phyloP scores from a whole-genome alignment of 106 monocot genomes.

The Iris macrosiphon region DNA sequence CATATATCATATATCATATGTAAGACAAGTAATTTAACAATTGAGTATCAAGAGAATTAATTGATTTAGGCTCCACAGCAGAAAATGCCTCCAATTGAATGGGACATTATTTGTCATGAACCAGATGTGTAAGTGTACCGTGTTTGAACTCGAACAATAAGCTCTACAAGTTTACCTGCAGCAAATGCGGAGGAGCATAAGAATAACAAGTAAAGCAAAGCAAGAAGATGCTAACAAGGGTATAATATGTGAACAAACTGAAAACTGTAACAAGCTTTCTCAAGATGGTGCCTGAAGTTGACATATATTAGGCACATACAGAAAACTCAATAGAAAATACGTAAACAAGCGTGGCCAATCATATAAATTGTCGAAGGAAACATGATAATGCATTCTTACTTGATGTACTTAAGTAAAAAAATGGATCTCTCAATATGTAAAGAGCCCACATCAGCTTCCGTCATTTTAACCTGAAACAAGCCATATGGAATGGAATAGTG shows the following conservation, averaged over 20 bases:
- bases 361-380: not conserved
- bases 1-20: too few relatives aligned
- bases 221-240: not conserved
- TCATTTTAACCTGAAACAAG: constrained; percentile 52
- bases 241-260: not conserved
- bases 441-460: constrained; percentile 82
- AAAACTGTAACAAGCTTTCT: constrained; percentile 25
- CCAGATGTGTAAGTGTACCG: constrained; percentile 92
- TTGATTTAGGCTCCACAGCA: not conserved
- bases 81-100: not conserved
- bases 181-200: not conserved
- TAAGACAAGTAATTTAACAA: too few relatives aligned
- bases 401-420: constrained; percentile 70
- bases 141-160: constrained; percentile 82
- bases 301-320: constrained; percentile 9
- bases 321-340: too few relatives aligned
- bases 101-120: constrained; percentile 44
- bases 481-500: constrained; percentile 2
- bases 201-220: not conserved
- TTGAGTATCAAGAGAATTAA: not conserved
- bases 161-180: constrained; percentile 81
- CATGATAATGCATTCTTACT: constrained; percentile 25
- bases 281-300: constrained; percentile 57
- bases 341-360: not conserved
- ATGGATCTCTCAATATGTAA: constrained; percentile 91